These are phyloP conservation scores for Spathaspora passalidarum DNA, from an alignment of 805 yeast species.

Conservation along the genomic window DNA sequence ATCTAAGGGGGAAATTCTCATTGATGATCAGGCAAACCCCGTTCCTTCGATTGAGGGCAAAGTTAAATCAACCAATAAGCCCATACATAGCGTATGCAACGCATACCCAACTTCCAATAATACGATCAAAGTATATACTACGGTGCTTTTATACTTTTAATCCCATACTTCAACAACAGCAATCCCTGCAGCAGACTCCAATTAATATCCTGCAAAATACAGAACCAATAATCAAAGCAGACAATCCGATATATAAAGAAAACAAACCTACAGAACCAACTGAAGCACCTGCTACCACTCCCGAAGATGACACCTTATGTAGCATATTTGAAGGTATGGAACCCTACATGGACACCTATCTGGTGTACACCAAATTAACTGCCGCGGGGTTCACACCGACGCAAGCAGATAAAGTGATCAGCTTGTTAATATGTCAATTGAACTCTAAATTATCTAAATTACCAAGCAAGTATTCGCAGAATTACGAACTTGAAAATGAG, in stretches of 20 bases:
- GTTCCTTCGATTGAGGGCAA: background rate
- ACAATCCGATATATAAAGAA: background rate
- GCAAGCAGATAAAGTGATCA: slow-evolving; percentile 61
- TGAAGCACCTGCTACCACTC: too few relatives aligned
- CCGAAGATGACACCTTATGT: slow-evolving; percentile 31
- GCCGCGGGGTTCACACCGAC: slow-evolving; percentile 56
- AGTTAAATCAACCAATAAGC: background rate
- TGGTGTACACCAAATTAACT: slow-evolving; percentile 50
- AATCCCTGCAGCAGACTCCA: background rate
- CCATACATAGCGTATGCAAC: background rate
- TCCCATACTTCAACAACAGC: background rate
- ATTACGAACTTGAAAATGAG: slow-evolving; percentile 80
- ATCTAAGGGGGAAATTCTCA: too few relatives aligned
- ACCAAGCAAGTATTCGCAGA: slow-evolving; percentile 46
- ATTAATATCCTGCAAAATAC: background rate
- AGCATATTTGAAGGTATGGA: slow-evolving; percentile 55
- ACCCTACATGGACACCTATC: slow-evolving; percentile 47
- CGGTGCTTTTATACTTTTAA: background rate
- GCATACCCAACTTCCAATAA: background rate
- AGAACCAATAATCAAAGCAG: background rate
- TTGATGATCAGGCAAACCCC: background rate
- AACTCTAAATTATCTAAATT: slow-evolving; percentile 42
- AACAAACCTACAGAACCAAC: background rate
- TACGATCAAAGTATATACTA: background rate
- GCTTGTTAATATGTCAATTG: slow-evolving; percentile 42